These are phyloP conservation scores for Rhodotorula sp. DNA, from an alignment of 1,284 basidiomycete genomes.

Conservation along the genomic window DNA sequence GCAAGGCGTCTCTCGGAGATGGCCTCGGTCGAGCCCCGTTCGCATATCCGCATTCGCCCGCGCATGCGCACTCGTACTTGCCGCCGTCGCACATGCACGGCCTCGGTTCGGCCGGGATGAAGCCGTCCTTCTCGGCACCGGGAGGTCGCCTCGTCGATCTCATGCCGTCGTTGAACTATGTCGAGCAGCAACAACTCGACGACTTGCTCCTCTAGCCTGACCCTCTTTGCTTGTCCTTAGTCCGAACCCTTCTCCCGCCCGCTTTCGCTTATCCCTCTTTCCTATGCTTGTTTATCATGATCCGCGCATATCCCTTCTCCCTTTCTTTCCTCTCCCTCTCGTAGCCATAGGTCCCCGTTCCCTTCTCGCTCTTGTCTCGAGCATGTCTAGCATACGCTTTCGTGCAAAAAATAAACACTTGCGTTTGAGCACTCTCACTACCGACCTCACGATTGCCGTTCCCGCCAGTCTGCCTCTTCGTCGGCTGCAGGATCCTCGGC, in stretches of 20 bases:
- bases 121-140: constrained; percentile 8
- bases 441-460: neutral
- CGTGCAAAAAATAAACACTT: neutral
- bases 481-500: neutral
- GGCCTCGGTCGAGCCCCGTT: constrained; percentile 3
- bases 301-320: neutral
- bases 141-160: neutral
- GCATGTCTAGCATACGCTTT: neutral
- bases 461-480: neutral
- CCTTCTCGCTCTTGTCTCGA: neutral
- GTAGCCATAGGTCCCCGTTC: neutral
- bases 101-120: constrained; percentile 3
- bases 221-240: neutral
- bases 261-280: neutral
- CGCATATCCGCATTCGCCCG: neutral
- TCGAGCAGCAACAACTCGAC: constrained; percentile 5
- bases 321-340: too few species aligned
- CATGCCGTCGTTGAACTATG: neutral
- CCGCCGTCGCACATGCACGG: constrained; percentile 6
- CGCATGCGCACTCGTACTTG: neutral
- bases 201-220: constrained; percentile 2
- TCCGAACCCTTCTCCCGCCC: neutral
- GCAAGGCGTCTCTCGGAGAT: constrained; percentile 8
- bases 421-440: neutral
- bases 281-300: neutral